These are phyloP conservation scores for Cystoderma amianthinum DNA, from an alignment of 768 basidiomycete species.

Conservation along the genomic window DNA sequence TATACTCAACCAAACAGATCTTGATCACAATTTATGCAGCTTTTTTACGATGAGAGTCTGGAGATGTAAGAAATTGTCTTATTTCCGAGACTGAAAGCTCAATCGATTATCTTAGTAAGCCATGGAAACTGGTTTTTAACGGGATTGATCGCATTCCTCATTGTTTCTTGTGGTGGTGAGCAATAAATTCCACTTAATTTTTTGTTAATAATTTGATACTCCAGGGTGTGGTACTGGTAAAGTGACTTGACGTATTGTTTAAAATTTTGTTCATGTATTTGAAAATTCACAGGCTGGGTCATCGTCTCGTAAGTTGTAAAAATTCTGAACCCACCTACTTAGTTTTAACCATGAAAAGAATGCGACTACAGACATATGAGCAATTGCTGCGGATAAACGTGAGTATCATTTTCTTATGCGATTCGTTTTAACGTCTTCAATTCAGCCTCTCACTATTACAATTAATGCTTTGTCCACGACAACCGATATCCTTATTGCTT, in stretches of 20 bases:
- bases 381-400: conserved; percentile 28
- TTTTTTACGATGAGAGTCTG: conserved; percentile 47
- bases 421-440: conserved; percentile 9
- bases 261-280: neutral
- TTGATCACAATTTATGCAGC: conserved; percentile 13
- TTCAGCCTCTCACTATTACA: conserved; percentile 40
- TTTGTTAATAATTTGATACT: too few species aligned
- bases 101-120: conserved; percentile 23
- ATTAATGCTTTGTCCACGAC: conserved; percentile 44
- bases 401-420: conserved; percentile 7
- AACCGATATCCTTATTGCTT: conserved; percentile 43
- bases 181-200: neutral
- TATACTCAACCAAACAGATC: neutral
- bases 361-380: conserved; percentile 29
- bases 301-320: conserved; percentile 26
- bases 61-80: conserved; percentile 23
- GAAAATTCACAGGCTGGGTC: conserved; percentile 20
- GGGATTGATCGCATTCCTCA: conserved; percentile 21
- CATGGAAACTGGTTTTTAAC: conserved; percentile 26
- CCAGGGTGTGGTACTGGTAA: conserved; percentile 26
- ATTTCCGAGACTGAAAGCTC: neutral
- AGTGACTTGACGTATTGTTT: too few species aligned
- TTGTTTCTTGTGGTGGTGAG: conserved; percentile 24
- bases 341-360: conserved; percentile 11
- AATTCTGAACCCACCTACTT: neutral